Conservation (phyloP, 169 alveolate species). For the Babesia caballi region DNA sequence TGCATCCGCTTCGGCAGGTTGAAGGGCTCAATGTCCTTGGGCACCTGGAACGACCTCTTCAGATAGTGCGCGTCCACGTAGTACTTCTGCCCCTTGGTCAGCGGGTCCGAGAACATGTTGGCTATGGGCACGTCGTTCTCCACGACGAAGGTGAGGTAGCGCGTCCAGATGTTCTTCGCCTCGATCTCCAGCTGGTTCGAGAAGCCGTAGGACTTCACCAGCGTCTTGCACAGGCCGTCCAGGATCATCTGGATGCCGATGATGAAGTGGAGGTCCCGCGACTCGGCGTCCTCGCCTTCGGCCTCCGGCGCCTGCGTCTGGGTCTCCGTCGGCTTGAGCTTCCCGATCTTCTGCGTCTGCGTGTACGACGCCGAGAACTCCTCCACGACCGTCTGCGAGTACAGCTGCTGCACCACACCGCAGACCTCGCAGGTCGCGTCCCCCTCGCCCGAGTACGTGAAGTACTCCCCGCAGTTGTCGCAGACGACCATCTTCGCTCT, state of each 20-base stretch:
- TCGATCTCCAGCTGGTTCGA: constrained; percentile 45
- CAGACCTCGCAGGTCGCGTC: constrained; percentile 47
- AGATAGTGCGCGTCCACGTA: constrained; percentile 15
- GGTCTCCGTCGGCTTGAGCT: background rate
- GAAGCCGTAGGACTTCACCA: constrained; percentile 32
- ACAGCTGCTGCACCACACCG: constrained; percentile 55
- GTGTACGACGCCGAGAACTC: constrained; percentile 36
- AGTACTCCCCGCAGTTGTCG: constrained; percentile 49
- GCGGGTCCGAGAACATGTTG: constrained; percentile 41
- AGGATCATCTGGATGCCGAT: constrained; percentile 49
- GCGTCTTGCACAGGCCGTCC: constrained; percentile 31
- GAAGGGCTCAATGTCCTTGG: constrained; percentile 1
- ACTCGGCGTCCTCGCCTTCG: background rate
- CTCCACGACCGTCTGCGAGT: constrained; percentile 39
- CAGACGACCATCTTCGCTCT: constrained; percentile 13
- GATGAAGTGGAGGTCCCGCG: constrained; percentile 24
- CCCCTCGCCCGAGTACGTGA: constrained; percentile 1
- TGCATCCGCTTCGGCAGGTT: constrained; percentile 1
- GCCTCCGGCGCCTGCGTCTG: background rate
- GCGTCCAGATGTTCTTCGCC: constrained; percentile 47
- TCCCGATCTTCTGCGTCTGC: constrained; percentile 40
- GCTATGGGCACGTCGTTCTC: constrained; percentile 37
- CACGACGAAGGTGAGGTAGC: constrained; percentile 5
- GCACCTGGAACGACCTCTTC: constrained; percentile 28
- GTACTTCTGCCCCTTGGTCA: constrained; percentile 23